Evolutionary conservation across 2,329 filamentous ascomycete species (phyloP).

Genomic region (Botryotinia convoluta): DNA sequence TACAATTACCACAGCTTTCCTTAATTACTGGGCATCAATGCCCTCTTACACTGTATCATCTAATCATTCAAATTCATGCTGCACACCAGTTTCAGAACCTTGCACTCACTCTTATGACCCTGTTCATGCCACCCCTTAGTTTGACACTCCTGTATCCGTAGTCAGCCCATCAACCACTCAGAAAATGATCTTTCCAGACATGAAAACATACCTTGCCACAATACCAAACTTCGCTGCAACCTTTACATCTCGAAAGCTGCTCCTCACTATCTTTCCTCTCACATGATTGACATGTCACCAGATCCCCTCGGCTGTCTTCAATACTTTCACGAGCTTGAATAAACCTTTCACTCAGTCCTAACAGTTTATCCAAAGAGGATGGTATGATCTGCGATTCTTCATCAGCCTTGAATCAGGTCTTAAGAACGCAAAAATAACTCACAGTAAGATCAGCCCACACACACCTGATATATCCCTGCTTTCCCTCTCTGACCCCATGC

Average conservation of each 20-base stretch:
- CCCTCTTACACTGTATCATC: not conserved
- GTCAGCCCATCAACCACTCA: not conserved
- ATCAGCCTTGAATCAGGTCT: not conserved
- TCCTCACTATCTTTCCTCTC: constrained; percentile 20
- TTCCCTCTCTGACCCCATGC: constrained; percentile 30
- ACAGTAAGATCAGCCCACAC: constrained; percentile 25
- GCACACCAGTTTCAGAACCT: constrained; percentile 28
- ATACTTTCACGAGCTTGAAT: not conserved
- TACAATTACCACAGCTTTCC: not conserved
- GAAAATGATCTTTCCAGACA: not conserved
- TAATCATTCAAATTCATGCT: not conserved
- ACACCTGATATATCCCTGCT: constrained; percentile 33
- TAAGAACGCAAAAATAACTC: constrained; percentile 5
- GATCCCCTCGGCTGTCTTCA: not conserved
- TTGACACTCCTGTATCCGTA: constrained; percentile 32
- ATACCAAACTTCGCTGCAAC: constrained; percentile 35
- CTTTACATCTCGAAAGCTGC: constrained; percentile 31
- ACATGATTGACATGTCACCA: constrained; percentile 31
- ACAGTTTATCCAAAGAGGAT: constrained; percentile 26
- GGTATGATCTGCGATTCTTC: constrained; percentile 31
- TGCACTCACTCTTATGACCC: constrained; percentile 35
- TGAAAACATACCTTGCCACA: constrained; percentile 33
- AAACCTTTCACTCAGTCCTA: constrained; percentile 24
- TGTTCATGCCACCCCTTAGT: constrained; percentile 31
- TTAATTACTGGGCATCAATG: not conserved